phyloP scores from a whole-genome alignment of 768 basidiomycete genomes.

The Auricularia cornea region DNA sequence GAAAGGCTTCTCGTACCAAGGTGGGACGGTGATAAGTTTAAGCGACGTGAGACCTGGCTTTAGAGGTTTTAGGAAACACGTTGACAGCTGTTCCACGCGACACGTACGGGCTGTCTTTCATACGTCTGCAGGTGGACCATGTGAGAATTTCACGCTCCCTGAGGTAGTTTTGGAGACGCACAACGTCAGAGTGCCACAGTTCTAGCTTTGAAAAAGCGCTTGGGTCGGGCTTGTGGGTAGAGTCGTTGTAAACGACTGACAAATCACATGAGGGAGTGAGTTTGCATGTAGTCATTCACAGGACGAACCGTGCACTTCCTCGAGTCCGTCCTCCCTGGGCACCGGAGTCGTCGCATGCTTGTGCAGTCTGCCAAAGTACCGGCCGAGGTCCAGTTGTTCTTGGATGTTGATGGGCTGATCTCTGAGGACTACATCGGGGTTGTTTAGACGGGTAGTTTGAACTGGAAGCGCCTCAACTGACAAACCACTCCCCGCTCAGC shows the following conservation, averaged over 20 bases:
- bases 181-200: slow-evolving; percentile 75
- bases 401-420: slow-evolving; percentile 64
- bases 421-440: slow-evolving; percentile 47
- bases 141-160: not conserved
- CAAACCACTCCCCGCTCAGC: slow-evolving; percentile 74
- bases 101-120: slow-evolving; percentile 73
- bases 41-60: slow-evolving; percentile 39
- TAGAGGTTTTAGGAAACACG: not conserved
- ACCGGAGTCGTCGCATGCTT: slow-evolving; percentile 78
- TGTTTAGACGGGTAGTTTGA: not conserved
- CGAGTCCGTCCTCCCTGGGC: slow-evolving; percentile 58
- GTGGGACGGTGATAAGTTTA: slow-evolving; percentile 54
- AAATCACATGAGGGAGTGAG: not conserved
- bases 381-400: slow-evolving; percentile 63
- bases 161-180: not conserved
- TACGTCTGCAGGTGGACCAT: slow-evolving; percentile 35
- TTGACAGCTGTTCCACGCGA: slow-evolving; percentile 22
- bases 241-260: slow-evolving; percentile 64
- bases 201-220: slow-evolving; percentile 64
- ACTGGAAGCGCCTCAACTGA: slow-evolving; percentile 26
- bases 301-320: slow-evolving; percentile 62
- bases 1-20: slow-evolving; percentile 26
- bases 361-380: slow-evolving; percentile 67
- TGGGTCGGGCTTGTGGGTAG: slow-evolving; percentile 46
- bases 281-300: not conserved